These are phyloP conservation scores for Massarina eburnea DNA, from an alignment of 2,329 filamentous ascomycete species.

Conservation along the genomic window DNA sequence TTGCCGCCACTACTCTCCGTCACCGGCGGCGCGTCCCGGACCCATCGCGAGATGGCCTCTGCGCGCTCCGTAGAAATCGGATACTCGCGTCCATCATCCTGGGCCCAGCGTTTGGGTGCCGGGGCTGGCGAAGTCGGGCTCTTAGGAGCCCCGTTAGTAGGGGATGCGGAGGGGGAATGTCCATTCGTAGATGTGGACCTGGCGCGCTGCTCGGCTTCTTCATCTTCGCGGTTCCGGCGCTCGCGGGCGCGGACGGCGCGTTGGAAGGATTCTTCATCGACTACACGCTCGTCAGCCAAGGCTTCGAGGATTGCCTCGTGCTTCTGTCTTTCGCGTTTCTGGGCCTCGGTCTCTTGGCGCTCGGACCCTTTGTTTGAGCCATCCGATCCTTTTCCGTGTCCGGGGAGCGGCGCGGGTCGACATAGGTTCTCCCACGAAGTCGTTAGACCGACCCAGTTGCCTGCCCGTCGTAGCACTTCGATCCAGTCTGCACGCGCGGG, in stretches of 20 bases:
- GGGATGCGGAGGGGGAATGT: constrained; percentile 6
- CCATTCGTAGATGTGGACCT: background rate
- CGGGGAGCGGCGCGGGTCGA: constrained; percentile 47
- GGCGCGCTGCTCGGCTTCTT: constrained; percentile 45
- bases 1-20: constrained; percentile 39
- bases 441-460: constrained; percentile 69
- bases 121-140: constrained; percentile 9
- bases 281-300: constrained; percentile 66
- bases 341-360: constrained; percentile 51
- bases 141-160: background rate
- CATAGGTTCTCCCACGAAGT: constrained; percentile 73
- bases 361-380: constrained; percentile 4
- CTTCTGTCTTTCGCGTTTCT: constrained; percentile 61
- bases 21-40: constrained; percentile 52
- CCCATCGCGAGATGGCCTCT: constrained; percentile 69
- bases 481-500: constrained; percentile 79
- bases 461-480: constrained; percentile 67
- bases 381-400: constrained; percentile 19
- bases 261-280: constrained; percentile 67
- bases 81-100: constrained; percentile 69
- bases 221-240: constrained; percentile 58
- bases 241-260: constrained; percentile 64
- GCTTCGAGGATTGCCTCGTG: constrained; percentile 69
- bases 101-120: constrained; percentile 61
- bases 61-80: constrained; percentile 71